phyloP scores from a whole-genome alignment of 768 basidiomycete genomes.

The Lentinula edodes region DNA sequence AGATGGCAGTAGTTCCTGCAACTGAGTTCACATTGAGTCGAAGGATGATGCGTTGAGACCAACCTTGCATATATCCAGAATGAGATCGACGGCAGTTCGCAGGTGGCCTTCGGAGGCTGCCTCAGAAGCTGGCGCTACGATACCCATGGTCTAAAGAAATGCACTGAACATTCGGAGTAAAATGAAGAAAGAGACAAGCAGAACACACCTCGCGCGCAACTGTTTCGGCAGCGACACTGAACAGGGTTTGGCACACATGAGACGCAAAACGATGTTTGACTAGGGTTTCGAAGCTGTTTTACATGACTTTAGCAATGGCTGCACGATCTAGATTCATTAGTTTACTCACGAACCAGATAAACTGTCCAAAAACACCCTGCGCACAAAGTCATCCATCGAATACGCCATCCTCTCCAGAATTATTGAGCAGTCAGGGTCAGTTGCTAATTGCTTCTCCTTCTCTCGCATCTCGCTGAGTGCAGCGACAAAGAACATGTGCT shows the following conservation, averaged over 20 bases:
- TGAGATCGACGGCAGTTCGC: slow-evolving; percentile 55
- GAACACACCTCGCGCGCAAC: slow-evolving; percentile 60
- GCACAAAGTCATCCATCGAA: slow-evolving; percentile 96
- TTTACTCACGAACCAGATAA: slow-evolving; percentile 79
- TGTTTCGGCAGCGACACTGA: slow-evolving; percentile 61
- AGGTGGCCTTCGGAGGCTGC: slow-evolving; percentile 56
- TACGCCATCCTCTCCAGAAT: slow-evolving; percentile 86
- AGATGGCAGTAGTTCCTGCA: slow-evolving; percentile 64
- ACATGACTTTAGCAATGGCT: neutral
- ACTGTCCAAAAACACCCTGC: slow-evolving; percentile 84
- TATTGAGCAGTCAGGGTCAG: slow-evolving; percentile 90
- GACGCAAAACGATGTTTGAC: slow-evolving; percentile 86
- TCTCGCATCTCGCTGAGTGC: slow-evolving; percentile 80
- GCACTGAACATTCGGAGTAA: neutral
- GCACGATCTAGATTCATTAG: neutral
- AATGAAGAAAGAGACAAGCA: too few relatives aligned
- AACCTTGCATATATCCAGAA: slow-evolving; percentile 63
- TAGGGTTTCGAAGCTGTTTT: slow-evolving; percentile 53
- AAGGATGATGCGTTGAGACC: slow-evolving; percentile 1
- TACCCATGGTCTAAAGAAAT: neutral
- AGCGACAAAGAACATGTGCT: slow-evolving; percentile 72
- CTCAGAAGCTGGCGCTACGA: slow-evolving; percentile 19
- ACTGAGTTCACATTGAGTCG: neutral
- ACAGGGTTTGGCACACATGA: slow-evolving; percentile 90
- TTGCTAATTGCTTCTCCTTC: slow-evolving; percentile 86